These are phyloP conservation scores for Yamadazyma tumulicola DNA, from an alignment of 805 yeast genomes.

Conservation along the genomic window DNA sequence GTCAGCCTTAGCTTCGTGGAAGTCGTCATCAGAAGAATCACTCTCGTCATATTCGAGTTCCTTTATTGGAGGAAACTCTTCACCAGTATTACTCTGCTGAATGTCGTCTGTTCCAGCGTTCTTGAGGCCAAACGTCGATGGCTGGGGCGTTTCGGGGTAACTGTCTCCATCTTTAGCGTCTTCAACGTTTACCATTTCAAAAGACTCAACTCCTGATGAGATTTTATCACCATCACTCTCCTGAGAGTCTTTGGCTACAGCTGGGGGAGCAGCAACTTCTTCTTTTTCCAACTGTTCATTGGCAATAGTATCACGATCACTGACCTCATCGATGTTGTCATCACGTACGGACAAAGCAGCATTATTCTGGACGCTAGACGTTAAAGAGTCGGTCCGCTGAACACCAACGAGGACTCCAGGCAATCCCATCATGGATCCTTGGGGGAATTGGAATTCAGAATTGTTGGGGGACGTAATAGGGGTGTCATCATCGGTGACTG, in stretches of 20 bases:
- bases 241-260: slow-evolving; percentile 15
- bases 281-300: slow-evolving; percentile 15
- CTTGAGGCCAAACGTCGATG: slow-evolving; percentile 11
- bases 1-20: slow-evolving; percentile 13
- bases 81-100: slow-evolving; percentile 11
- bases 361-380: slow-evolving; percentile 89
- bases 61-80: slow-evolving; percentile 62
- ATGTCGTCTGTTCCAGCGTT: slow-evolving; percentile 5
- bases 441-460: slow-evolving; percentile 46
- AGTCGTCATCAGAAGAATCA: slow-evolving; percentile 34
- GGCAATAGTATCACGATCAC: slow-evolving; percentile 41
- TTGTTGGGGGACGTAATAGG: slow-evolving; percentile 47
- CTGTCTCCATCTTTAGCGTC: slow-evolving; percentile 31
- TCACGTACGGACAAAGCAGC: slow-evolving; percentile 89
- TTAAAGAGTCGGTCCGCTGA: slow-evolving; percentile 72
- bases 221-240: slow-evolving; percentile 36
- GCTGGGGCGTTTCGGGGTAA: slow-evolving; percentile 2
- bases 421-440: slow-evolving; percentile 42
- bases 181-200: slow-evolving; percentile 51
- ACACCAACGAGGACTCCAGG: slow-evolving; percentile 41
- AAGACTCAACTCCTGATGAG: slow-evolving; percentile 49
- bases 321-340: slow-evolving; percentile 46
- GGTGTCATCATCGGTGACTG: slow-evolving; percentile 37
- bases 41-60: slow-evolving; percentile 54
- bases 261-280: slow-evolving; percentile 14